Base-by-base conservation (phyloP, 2,329 filamentous ascomycete genomes). In the Clonostachys sp. region DNA sequence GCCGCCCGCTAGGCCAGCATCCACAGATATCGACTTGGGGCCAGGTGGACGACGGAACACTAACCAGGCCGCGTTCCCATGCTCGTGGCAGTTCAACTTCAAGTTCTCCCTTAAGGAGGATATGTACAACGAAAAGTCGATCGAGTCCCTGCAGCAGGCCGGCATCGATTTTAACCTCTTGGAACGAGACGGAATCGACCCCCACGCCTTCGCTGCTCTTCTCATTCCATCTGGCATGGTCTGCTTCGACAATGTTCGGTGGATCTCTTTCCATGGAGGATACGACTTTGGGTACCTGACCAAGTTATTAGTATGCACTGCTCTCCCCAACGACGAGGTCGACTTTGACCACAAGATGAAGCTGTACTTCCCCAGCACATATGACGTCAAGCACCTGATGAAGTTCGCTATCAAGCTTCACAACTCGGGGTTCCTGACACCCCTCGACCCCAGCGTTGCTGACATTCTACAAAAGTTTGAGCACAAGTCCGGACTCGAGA, bases 81-180 rank as follows among this genome's bases (percentile, higher is more conserved):
- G 88, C 62, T 95, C 92, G 16, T 99, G 94, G 94, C 92, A 96
- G 57, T 99, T 99, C 78, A 97, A 99, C 75, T 99, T 99, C 71
- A 87, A 91, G 58, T 99, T 97, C 67, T 94, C 90, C 2, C 77
- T 96, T 10, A 88, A 94, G 55, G 84, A 92, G 38, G 94, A 99
- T 69, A 99, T 99, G 94, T 97, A 95, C 70, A 94, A 95, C 53
- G 87, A 96, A 63, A 87, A 91, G 49, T 96, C 91, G 14, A 96
- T 96, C 55, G 87, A 94, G 54, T 90, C 95, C 57, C 79, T 97
- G 17, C 86, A 90, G 57, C 86, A 89, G 59, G 89, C 90, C 3
- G 94, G 94, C n/a, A 91, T 96, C 51, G 90, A 97, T 65, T 96
- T 99, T 55, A 77, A 81, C 46, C 80, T 85, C 51, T 84, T 96